Base-by-base conservation (phyloP, 139 green algal species). In the Gonium pectorale region DNA sequence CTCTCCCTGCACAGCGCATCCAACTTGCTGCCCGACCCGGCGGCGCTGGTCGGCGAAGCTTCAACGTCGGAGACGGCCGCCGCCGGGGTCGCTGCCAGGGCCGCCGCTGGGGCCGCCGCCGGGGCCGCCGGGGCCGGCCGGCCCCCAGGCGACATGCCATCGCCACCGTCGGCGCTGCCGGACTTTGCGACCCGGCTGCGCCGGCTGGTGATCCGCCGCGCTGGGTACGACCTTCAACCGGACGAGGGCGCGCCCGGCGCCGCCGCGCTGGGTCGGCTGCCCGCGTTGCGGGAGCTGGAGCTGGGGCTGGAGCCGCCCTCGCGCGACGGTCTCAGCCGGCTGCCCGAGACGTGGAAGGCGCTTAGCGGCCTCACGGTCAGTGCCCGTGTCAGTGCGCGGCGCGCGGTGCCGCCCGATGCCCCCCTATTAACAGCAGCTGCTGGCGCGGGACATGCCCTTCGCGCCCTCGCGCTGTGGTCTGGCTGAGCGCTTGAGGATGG, bases 361-460 rank as follows among this genome's bases (percentile, higher is more conserved):
- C 73, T 81, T 1, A 81, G 38, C 2, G 73, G 54, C 7, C 73
- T 81, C 13, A 81, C 73, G 73, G 73, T 68, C 29, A 24, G 72
- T 40, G 60, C 9, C 2, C 26, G 56, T 26, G 27, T 26, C 17
- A 35, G 56, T 2, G 24, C 26, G 56, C 33, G 27, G 17, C 21
- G 54, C n/a, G 9, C 27, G n/a, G n/a, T n/a, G n/a, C n/a, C n/a
- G n/a, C n/a, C n/a, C n/a, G n/a, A n/a, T n/a, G n/a, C n/a, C n/a
- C n/a, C n/a, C n/a, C n/a, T n/a, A n/a, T n/a, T n/a, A n/a, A n/a
- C n/a, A n/a, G n/a, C n/a, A n/a, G n/a, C n/a, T n/a, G n/a, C n/a
- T n/a, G n/a, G n/a, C n/a, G n/a, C n/a, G n/a, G n/a, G n/a, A n/a
- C n/a, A n/a, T n/a, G n/a, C n/a, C n/a, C n/a, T n/a, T n/a, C n/a